Percentiles rank a stretch among this genome's conserved stretches.
These are phyloP conservation scores for Endocalyx cinctus DNA, from an alignment of 2,329 filamentous ascomycete species.

Conservation along the genomic window DNA sequence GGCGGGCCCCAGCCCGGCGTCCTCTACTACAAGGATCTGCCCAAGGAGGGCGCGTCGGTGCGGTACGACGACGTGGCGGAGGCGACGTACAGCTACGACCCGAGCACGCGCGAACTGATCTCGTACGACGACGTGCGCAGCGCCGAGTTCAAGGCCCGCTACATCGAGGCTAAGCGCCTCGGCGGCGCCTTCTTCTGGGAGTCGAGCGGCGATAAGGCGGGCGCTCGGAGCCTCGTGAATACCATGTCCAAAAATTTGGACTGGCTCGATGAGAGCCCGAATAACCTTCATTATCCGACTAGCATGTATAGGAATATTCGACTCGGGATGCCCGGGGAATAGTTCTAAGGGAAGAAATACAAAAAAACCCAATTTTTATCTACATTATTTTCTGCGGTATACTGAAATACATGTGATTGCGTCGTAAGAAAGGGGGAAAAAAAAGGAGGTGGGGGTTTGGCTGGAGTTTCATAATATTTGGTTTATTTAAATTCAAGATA, in stretches of 20 bases:
- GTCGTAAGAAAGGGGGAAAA: no score
- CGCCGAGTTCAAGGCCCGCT: conserved; percentile 57
- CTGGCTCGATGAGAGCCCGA: conserved; percentile 43
- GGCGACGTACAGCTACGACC: conserved; percentile 70
- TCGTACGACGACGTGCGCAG: conserved; percentile 63
- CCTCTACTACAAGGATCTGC: conserved; percentile 65
- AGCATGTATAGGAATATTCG: conserved; percentile 57
- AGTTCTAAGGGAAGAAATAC: no score
- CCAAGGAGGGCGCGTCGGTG: conserved; percentile 53
- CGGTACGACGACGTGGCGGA: conserved; percentile 51
- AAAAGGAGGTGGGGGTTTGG: no score
- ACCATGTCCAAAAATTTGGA: conserved; percentile 44
- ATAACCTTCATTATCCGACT: conserved; percentile 50
- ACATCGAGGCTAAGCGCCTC: conserved; percentile 54
- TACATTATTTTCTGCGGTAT: no score
- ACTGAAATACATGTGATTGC: no score
- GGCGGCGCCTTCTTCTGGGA: conserved; percentile 87
- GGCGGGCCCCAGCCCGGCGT: conserved; percentile 54
- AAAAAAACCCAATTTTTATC: no score
- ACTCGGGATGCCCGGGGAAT: conserved; percentile 26
- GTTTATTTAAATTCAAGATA: no score
- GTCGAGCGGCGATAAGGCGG: conserved; percentile 59
- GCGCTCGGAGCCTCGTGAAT: conserved; percentile 52
- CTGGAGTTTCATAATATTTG: no score
- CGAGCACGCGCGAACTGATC: conserved; percentile 54